phyloP scores from a whole-genome alignment of 2,329 filamentous ascomycete genomes.

The Microdochium paspali region DNA sequence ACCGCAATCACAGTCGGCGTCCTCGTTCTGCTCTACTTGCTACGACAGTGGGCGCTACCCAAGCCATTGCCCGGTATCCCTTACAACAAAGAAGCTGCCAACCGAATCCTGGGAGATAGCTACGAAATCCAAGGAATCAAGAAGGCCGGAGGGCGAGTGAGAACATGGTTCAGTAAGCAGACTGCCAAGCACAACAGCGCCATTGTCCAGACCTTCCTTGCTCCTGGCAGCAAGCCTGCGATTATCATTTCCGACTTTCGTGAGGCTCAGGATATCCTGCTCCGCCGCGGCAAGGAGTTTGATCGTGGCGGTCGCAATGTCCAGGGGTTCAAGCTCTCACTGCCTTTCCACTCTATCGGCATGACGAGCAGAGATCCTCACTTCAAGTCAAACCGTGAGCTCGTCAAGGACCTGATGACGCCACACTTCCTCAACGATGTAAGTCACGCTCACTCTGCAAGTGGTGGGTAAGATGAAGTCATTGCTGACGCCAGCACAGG shows the following conservation, averaged over 20 bases:
- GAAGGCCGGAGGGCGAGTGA: slow-evolving; percentile 4
- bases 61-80: slow-evolving; percentile 9
- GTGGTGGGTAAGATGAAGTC: background rate
- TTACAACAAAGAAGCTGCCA: slow-evolving; percentile 5
- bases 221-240: slow-evolving; percentile 18
- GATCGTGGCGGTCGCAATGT: slow-evolving; percentile 15
- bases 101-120: slow-evolving; percentile 4
- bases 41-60: slow-evolving; percentile 11
- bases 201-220: slow-evolving; percentile 21
- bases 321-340: slow-evolving; percentile 8
- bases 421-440: slow-evolving; percentile 19
- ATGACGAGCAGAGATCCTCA: slow-evolving; percentile 19
- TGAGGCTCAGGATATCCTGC: slow-evolving; percentile 20
- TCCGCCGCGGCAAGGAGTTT: slow-evolving; percentile 20
- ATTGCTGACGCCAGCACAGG: slow-evolving; percentile 6
- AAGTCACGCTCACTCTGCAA: background rate
- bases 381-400: slow-evolving; percentile 18
- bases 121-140: slow-evolving; percentile 3
- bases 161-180: slow-evolving; percentile 6
- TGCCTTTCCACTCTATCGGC: slow-evolving; percentile 18
- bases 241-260: slow-evolving; percentile 21
- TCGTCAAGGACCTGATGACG: slow-evolving; percentile 25
- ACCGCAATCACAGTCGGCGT: background rate
- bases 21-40: slow-evolving; percentile 7
- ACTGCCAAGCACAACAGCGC: slow-evolving; percentile 7